Evolutionary conservation across 306 rosid genomes (phyloP).

Genomic region (Lagenaria siceraria): DNA sequence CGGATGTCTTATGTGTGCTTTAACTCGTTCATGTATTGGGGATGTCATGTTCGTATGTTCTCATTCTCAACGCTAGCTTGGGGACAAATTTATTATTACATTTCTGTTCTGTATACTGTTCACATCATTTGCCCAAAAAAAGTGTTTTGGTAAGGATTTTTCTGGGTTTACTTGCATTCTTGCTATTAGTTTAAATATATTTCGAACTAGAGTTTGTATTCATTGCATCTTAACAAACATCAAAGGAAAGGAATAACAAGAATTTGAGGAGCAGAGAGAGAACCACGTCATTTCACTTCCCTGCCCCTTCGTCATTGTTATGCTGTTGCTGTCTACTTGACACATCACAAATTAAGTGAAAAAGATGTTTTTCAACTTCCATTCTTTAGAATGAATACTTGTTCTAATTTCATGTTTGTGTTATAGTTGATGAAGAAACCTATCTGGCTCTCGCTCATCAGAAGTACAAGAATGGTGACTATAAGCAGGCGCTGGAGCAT

Average conservation of each 20-base stretch:
- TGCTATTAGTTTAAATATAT: neutral
- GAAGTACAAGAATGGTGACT: constrained; percentile 78
- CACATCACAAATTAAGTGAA: neutral
- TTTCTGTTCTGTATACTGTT: neutral
- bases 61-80: neutral
- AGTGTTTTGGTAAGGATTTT: neutral
- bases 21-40: neutral
- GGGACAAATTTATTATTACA: neutral
- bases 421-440: constrained; percentile 80
- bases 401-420: constrained; percentile 7
- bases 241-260: neutral
- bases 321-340: neutral
- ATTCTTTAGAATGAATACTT: too few species aligned
- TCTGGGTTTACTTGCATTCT: neutral
- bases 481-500: constrained; percentile 82
- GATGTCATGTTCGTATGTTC: neutral
- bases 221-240: neutral
- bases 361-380: neutral
- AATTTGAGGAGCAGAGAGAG: neutral
- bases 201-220: neutral
- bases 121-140: neutral
- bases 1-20: neutral
- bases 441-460: constrained; percentile 76
- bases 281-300: neutral
- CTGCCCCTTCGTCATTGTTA: neutral